These are phyloP conservation scores for Lactarius akahatsu DNA, from an alignment of 768 basidiomycete genomes.

Conservation along the genomic window DNA sequence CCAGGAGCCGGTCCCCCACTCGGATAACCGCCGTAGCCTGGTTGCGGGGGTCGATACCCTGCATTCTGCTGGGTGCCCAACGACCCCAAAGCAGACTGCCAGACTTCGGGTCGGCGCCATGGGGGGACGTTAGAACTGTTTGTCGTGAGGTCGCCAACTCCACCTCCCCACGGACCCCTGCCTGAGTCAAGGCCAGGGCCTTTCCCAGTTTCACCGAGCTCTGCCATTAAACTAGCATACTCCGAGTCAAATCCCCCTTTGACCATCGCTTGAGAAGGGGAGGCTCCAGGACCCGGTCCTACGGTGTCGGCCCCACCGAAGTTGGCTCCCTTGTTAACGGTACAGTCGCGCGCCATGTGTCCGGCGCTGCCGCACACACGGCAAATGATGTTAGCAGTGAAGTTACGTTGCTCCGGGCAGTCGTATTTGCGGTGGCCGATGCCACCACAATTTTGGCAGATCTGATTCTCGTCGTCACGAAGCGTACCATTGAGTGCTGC, in stretches of 20 bases:
- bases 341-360: slow-evolving; percentile 99
- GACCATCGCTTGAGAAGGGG: slow-evolving; percentile 48
- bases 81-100: slow-evolving; percentile 54
- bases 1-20: slow-evolving; percentile 23
- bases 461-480: slow-evolving; percentile 98
- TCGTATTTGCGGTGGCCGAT: slow-evolving; percentile 98
- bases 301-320: slow-evolving; percentile 12
- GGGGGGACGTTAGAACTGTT: slow-evolving; percentile 81
- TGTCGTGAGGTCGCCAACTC: slow-evolving; percentile 54
- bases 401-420: slow-evolving; percentile 97
- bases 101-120: slow-evolving; percentile 88
- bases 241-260: slow-evolving; percentile 94
- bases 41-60: slow-evolving; percentile 67
- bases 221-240: slow-evolving; percentile 96
- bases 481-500: slow-evolving; percentile 98
- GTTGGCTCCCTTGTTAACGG: slow-evolving; percentile 71
- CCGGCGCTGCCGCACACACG: slow-evolving; percentile 97
- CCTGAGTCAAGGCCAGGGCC: slow-evolving; percentile 53
- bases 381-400: slow-evolving; percentile 99
- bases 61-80: slow-evolving; percentile 41
- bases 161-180: slow-evolving; percentile 57
- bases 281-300: slow-evolving; percentile 56
- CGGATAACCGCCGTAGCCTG: slow-evolving; percentile 48
- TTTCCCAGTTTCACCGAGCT: slow-evolving; percentile 82
- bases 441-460: slow-evolving; percentile 95